Evolutionary conservation across 176 grass and related monocot genomes (phyloP), one percentile per base, ranked within the genome.

Genomic region (Calamus simplicifolius): DNA sequence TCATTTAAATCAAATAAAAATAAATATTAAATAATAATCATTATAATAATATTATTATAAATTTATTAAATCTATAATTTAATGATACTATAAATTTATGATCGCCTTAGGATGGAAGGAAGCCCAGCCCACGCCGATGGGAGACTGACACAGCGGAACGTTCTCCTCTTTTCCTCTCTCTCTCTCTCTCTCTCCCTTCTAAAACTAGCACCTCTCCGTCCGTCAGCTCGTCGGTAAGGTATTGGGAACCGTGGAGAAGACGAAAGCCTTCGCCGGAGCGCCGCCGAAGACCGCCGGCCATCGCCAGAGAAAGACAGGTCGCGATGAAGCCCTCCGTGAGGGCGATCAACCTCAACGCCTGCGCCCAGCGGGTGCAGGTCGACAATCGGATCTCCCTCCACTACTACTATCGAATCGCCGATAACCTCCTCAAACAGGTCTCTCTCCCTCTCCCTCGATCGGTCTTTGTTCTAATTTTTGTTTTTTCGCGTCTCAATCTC

Each of bases 321-420:
- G 70, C 66, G 59, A 89, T 89, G 86, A 71, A 69, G n/a, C 61
- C 77, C 16, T 48, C 30, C 12, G 58, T 75, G 49, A 80, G 70
- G 66, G 72, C 70, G 69, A 97, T 97, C 78, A 69, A 82, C 69
- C 79, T 97, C 70, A 68, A 85, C 74, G 75, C 72, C 18, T 73
- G 50, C 57, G 73, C 87, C 52, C 77, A 78, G 59, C 85, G 81
- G 64, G 86, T 98, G 73, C 69, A 72, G 71, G 81, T 98, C 63
- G 93, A 92, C 81, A 57, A 88, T 57, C 87, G 93, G 67, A 88
- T 98, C 75, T 75, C 81, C 54, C 84, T 98, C 28, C 63, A 77
- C 3, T 88, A 88, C 87, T 98, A 98, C 78, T 98, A 88, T 70
- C 93, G 93, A 55, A 92, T 92, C 78, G 87, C 87, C 13, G 73